Evolutionary conservation across 2,329 filamentous ascomycete species (phyloP).

Genomic region (Fusarium brachygibbosum): DNA sequence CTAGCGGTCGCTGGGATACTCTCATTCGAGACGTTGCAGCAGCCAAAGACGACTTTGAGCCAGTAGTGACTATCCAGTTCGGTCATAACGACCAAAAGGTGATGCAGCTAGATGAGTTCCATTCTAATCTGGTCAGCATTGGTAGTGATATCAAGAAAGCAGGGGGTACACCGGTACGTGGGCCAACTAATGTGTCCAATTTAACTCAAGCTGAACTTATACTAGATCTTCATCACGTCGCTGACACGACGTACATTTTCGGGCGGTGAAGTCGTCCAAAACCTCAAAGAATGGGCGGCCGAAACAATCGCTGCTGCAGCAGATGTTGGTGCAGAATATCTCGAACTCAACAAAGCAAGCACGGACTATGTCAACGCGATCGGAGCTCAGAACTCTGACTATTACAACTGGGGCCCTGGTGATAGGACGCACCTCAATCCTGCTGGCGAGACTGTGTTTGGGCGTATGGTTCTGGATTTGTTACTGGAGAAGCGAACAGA

Average conservation of each 20-base stretch:
- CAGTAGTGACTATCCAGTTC: conserved; percentile 10
- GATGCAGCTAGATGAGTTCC: not conserved
- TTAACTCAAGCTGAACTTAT: accelerated
- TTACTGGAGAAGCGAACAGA: not conserved
- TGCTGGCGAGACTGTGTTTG: conserved; percentile 6
- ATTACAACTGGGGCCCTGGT: conserved; percentile 9
- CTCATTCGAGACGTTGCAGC: not conserved
- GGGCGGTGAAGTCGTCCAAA: not conserved
- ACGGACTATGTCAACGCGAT: conserved; percentile 17
- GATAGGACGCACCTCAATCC: conserved; percentile 16
- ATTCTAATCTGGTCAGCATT: not conserved
- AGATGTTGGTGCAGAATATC: not conserved
- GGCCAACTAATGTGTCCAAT: accelerated
- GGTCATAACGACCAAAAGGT: conserved; percentile 23
- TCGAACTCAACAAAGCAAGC: conserved; percentile 13
- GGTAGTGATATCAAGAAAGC: conserved; percentile 9
- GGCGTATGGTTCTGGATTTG: conserved; percentile 16
- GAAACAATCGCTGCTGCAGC: conserved; percentile 5
- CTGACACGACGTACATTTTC: conserved; percentile 8
- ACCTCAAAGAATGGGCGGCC: conserved; percentile 19
- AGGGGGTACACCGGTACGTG: conserved; percentile 2
- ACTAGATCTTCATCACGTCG: conserved; percentile 13
- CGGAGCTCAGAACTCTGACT: not conserved
- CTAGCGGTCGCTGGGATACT: conserved; percentile 17
- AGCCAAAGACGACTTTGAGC: conserved; percentile 7